These are phyloP conservation scores for Elongisporangium senticosum DNA, from an alignment of 352 stramenopile genomes.

Conservation along the genomic window DNA sequence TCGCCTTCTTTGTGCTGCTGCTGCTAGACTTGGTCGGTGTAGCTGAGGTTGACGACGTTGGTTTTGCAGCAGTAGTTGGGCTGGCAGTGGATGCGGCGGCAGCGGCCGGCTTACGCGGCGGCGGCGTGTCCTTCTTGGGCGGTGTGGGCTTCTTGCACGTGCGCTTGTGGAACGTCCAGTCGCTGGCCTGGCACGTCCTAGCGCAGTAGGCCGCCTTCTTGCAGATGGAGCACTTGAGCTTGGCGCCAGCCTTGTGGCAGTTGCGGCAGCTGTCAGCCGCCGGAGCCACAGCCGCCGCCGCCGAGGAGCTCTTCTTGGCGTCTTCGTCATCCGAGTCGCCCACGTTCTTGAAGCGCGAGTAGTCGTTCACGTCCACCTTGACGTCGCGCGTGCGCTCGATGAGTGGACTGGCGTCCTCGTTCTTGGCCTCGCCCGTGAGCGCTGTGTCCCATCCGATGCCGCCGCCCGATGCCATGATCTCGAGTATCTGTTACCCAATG, in stretches of 20 bases:
- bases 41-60: slow-evolving; percentile 4
- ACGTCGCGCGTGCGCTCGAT: slow-evolving; percentile 60
- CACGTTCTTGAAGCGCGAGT: slow-evolving; percentile 83
- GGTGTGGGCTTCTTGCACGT: slow-evolving; percentile 82
- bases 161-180: slow-evolving; percentile 85
- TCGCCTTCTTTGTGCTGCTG: slow-evolving; percentile 13
- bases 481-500: background rate
- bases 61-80: slow-evolving; percentile 1
- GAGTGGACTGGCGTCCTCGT: slow-evolving; percentile 29
- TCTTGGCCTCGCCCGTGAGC: background rate
- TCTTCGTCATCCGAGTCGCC: slow-evolving; percentile 32
- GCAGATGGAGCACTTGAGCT: slow-evolving; percentile 85
- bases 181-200: slow-evolving; percentile 70
- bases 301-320: slow-evolving; percentile 9
- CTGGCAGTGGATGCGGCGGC: background rate
- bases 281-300: slow-evolving; percentile 4
- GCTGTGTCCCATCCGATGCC: background rate
- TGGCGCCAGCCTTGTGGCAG: slow-evolving; percentile 66
- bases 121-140: slow-evolving; percentile 34
- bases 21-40: slow-evolving; percentile 12
- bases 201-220: slow-evolving; percentile 84
- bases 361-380: slow-evolving; percentile 79
- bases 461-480: background rate
- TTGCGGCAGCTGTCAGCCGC: slow-evolving; percentile 46
- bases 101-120: slow-evolving; percentile 16